A percentile compares a stretch with the other conserved stretches of the same genome.
These are phyloP conservation scores for Cryphonectria nitschkei DNA, from an alignment of 2,329 filamentous ascomycete species.

Conservation along the genomic window DNA sequence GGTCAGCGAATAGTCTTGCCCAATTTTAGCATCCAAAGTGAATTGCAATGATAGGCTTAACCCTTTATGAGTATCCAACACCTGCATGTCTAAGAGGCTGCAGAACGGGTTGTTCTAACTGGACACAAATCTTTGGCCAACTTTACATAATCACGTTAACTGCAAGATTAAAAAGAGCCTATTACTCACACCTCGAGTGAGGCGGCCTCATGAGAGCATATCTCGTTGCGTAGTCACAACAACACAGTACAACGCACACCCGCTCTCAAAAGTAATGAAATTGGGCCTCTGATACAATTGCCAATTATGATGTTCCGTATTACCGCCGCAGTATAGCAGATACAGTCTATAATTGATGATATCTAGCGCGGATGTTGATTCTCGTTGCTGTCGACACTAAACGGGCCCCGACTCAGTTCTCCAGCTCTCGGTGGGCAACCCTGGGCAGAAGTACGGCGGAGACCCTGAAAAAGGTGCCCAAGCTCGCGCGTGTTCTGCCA, in stretches of 20 bases:
- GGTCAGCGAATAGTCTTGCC: background rate
- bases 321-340: background rate
- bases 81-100: background rate
- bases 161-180: background rate
- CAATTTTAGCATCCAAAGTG: background rate
- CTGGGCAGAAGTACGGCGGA: background rate
- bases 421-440: background rate
- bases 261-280: background rate
- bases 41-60: background rate
- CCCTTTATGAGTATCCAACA: background rate
- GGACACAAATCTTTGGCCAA: background rate
- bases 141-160: background rate
- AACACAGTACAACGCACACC: background rate
- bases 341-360: background rate
- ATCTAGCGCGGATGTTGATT: background rate
- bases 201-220: background rate
- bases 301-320: background rate
- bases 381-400: background rate
- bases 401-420: background rate
- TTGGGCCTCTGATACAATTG: background rate
- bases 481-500: constrained; percentile 4
- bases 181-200: background rate
- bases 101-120: background rate
- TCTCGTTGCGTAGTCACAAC: background rate
- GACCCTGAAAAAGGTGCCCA: background rate